Evolutionary conservation across 2,329 filamentous ascomycete genomes (phyloP).

Genomic region (Ascochyta clinopodiicola): DNA sequence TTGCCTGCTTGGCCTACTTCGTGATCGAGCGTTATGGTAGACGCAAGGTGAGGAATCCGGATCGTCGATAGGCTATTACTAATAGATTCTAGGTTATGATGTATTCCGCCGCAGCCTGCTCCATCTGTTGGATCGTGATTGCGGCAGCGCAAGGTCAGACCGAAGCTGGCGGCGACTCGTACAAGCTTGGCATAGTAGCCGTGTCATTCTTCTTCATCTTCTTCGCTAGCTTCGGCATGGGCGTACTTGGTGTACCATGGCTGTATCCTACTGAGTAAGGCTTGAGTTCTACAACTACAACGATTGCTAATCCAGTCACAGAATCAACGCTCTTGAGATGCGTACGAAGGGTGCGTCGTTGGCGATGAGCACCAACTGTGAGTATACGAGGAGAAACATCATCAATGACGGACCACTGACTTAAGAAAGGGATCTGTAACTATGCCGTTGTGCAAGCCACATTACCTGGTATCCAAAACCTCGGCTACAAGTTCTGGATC

Average conservation of each 20-base stretch:
- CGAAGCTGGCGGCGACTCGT: slow-evolving; percentile 51
- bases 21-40: slow-evolving; percentile 58
- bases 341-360: slow-evolving; percentile 44
- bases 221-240: slow-evolving; percentile 46
- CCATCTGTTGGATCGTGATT: slow-evolving; percentile 58
- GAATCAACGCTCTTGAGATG: slow-evolving; percentile 46
- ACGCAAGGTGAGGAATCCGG: slow-evolving; percentile 35
- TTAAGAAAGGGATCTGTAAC: slow-evolving; percentile 34
- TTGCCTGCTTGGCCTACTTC: slow-evolving; percentile 53
- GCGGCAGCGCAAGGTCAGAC: slow-evolving; percentile 53
- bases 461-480: slow-evolving; percentile 47
- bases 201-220: slow-evolving; percentile 54
- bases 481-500: slow-evolving; percentile 62
- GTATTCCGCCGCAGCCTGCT: slow-evolving; percentile 56
- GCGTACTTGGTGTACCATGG: slow-evolving; percentile 45
- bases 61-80: neutral
- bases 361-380: slow-evolving; percentile 42
- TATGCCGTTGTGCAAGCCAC: slow-evolving; percentile 44
- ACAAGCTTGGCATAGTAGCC: slow-evolving; percentile 56
- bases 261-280: slow-evolving; percentile 42
- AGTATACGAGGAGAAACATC: neutral
- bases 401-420: neutral
- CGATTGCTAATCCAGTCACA: slow-evolving; percentile 6
- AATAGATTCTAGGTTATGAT: slow-evolving; percentile 52
- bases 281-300: neutral